A percentile compares a stretch with the other conserved stretches of the same genome.
Evolutionary conservation across 495 filamentous ascomycete genomes (phyloP).

Genomic region (Neurospora terricola): DNA sequence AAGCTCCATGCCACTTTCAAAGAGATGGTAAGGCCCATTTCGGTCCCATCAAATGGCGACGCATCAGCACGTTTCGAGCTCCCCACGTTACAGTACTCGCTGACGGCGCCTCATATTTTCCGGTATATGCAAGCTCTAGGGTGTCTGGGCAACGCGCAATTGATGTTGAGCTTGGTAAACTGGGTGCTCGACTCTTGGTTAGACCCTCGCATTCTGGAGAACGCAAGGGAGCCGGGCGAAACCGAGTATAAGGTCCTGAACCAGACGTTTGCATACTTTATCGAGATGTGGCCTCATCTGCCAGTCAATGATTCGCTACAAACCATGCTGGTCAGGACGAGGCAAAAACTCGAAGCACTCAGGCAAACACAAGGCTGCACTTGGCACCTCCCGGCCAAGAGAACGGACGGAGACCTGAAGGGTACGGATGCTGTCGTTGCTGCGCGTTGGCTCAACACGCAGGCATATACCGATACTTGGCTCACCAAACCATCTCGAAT

Average conservation of each 20-base stretch:
- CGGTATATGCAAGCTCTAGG: slow-evolving; percentile 31
- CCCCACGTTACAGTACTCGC: slow-evolving; percentile 10
- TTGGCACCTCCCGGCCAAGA: slow-evolving; percentile 15
- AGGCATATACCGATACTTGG: background rate
- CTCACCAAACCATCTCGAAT: background rate
- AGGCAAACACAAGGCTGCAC: slow-evolving; percentile 8
- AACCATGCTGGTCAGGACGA: slow-evolving; percentile 7
- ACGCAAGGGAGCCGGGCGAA: slow-evolving; percentile 18
- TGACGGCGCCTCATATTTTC: slow-evolving; percentile 21
- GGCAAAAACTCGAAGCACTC: slow-evolving; percentile 12
- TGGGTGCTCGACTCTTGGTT: slow-evolving; percentile 31
- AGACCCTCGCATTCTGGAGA: slow-evolving; percentile 19
- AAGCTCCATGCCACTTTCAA: background rate
- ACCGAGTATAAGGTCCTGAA: slow-evolving; percentile 20
- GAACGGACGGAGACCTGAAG: background rate
- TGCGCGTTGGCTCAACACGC: slow-evolving; percentile 3
- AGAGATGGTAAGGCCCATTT: background rate
- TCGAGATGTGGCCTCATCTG: slow-evolving; percentile 14
- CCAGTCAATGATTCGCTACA: slow-evolving; percentile 13
- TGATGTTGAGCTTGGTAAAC: slow-evolving; percentile 26
- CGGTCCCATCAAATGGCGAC: background rate
- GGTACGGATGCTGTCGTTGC: slow-evolving; percentile 5
- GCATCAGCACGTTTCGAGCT: slow-evolving; percentile 2
- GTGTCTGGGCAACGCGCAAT: slow-evolving; percentile 20
- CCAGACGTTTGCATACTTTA: slow-evolving; percentile 25